These are phyloP conservation scores for Aphanomyces stellatus DNA, from an alignment of 352 stramenopile species.

Conservation along the genomic window DNA sequence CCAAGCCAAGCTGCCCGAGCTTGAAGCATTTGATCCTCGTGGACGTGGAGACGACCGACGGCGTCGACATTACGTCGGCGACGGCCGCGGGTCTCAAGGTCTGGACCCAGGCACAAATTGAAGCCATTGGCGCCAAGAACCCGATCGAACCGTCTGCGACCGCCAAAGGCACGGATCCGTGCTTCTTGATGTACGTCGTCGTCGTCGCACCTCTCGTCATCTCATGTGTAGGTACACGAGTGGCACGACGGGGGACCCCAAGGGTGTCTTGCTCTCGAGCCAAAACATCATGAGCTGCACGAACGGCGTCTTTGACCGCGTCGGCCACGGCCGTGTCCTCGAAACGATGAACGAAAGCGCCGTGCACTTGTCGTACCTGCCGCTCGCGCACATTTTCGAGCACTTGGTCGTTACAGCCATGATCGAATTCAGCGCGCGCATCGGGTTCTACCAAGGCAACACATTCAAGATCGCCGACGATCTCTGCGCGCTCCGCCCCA, in stretches of 20 bases:
- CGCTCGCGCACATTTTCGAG: constrained; percentile 88
- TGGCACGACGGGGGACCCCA: constrained; percentile 23
- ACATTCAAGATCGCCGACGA: constrained; percentile 74
- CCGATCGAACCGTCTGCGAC: background rate
- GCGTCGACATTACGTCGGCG: background rate
- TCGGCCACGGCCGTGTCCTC: background rate
- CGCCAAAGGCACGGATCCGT: background rate
- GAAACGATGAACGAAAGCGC: background rate
- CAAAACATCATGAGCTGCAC: constrained; percentile 30
- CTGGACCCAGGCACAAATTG: background rate
- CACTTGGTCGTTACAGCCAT: constrained; percentile 30
- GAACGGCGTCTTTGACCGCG: background rate
- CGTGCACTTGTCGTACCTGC: constrained; percentile 74
- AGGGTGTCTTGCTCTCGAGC: constrained; percentile 20
- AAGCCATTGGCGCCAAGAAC: background rate
- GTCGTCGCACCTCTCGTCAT: background rate
- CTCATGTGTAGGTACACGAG: constrained; percentile 24
- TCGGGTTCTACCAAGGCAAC: constrained; percentile 82
- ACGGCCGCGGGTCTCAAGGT: background rate
- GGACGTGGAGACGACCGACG: background rate
- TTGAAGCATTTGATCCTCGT: constrained; percentile 31
- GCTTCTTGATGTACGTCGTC: background rate
- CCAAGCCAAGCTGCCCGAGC: constrained; percentile 34
- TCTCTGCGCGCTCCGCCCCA: constrained; percentile 66
- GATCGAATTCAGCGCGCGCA: constrained; percentile 46